A percentile compares a stretch with the other conserved stretches of the same genome.
These are phyloP conservation scores for Ichthyophthirius multifiliis DNA, from an alignment of 169 alveolate species.

Conservation along the genomic window DNA sequence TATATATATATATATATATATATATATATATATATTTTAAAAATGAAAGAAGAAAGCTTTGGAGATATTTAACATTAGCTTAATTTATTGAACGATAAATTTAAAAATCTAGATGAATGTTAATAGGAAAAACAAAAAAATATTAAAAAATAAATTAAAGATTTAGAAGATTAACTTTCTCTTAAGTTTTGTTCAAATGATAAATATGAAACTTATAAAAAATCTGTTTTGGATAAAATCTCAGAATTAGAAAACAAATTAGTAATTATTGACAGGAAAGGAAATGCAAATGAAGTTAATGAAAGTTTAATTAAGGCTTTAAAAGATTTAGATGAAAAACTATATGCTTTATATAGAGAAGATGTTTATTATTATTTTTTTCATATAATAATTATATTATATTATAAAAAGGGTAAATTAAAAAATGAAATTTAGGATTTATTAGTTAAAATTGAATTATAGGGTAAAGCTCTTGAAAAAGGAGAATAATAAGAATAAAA, in stretches of 20 bases:
- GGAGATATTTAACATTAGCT: conserved; percentile 20
- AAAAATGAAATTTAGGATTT: neutral
- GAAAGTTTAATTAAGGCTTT: conserved; percentile 13
- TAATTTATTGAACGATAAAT: conserved; percentile 14
- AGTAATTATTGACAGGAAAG: neutral
- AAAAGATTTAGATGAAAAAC: conserved; percentile 24
- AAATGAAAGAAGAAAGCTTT: neutral
- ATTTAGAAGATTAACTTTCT: conserved; percentile 16
- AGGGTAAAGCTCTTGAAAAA: neutral
- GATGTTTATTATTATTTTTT: neutral
- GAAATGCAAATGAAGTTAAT: conserved; percentile 14
- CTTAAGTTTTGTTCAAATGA: neutral
- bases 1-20: neutral
- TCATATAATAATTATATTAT: neutral
- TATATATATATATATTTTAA: neutral
- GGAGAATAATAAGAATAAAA: neutral
- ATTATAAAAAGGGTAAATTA: neutral
- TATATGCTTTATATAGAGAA: conserved; percentile 19
- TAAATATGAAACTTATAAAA: neutral
- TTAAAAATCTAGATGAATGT: conserved; percentile 25
- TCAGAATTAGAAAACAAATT: neutral
- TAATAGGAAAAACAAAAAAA: conserved; percentile 21
- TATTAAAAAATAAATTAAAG: conserved; percentile 20
- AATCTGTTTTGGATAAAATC: neutral
- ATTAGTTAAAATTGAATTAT: neutral